These are phyloP conservation scores for Fusarium odoratissimum DNA, from an alignment of 2,329 filamentous ascomycete genomes.

Conservation along the genomic window DNA sequence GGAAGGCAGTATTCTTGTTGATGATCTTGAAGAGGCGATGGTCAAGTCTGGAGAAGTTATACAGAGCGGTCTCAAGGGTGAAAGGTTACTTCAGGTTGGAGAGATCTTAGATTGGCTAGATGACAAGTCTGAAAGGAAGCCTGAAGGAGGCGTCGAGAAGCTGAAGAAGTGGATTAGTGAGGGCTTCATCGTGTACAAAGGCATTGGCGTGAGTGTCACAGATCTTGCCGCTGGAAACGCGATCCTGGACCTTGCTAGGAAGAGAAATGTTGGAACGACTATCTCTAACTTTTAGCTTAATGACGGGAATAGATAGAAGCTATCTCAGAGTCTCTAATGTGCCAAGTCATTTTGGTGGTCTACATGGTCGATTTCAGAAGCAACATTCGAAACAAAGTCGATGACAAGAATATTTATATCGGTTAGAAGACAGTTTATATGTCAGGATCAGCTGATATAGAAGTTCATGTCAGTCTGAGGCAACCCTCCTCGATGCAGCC, in stretches of 20 bases:
- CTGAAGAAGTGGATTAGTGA: conserved; percentile 28
- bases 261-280: conserved; percentile 7
- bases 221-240: conserved; percentile 49
- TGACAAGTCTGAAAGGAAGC: background rate
- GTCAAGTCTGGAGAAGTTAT: conserved; percentile 75
- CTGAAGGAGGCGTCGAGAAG: background rate
- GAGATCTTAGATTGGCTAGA: conserved; percentile 23
- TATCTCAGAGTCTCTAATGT: background rate
- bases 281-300: conserved; percentile 10
- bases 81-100: conserved; percentile 75
- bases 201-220: conserved; percentile 47
- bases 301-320: too few relatives aligned
- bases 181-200: conserved; percentile 46
- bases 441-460: background rate
- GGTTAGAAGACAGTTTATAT: background rate
- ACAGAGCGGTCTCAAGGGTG: conserved; percentile 66
- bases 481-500: background rate
- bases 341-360: too few relatives aligned
- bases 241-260: conserved; percentile 45
- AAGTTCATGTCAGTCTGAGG: background rate
- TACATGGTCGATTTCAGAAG: rapidly evolving
- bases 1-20: conserved; percentile 55
- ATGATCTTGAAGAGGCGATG: conserved; percentile 69
- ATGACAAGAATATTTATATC: rapidly evolving
- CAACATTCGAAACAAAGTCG: rapidly evolving